Percentiles rank a stretch among this genome's conserved stretches.
phyloP scores from a whole-genome alignment of 176 grass and related monocot species.

The Triticum urartu region DNA sequence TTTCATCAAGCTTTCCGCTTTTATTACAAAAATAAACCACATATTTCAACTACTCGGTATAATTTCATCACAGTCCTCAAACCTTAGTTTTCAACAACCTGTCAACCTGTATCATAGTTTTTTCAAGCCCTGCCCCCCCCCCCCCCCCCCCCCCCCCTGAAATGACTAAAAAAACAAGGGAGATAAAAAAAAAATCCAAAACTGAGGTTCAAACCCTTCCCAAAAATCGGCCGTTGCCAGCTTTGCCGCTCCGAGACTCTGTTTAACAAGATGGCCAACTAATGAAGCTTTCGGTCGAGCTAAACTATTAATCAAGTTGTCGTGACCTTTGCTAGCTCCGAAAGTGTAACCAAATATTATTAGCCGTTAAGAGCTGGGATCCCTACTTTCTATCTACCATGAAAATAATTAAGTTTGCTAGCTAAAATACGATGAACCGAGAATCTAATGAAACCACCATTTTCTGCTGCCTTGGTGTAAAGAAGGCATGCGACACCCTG shows the following conservation, averaged over 20 bases:
- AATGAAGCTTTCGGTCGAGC: not conserved
- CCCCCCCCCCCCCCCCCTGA: too few species aligned
- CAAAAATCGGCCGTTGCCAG: not conserved
- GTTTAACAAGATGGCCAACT: not conserved
- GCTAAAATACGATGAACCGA: not conserved
- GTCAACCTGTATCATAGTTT: too few species aligned
- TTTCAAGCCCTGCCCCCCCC: too few species aligned
- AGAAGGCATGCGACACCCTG: not conserved
- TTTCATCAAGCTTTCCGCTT: too few species aligned
- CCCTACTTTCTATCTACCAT: not conserved
- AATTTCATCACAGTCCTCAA: too few species aligned
- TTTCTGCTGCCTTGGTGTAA: constrained; percentile 11
- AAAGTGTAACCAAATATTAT: not conserved
- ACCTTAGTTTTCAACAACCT: too few species aligned
- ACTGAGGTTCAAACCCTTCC: too few species aligned
- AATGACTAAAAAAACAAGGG: too few species aligned
- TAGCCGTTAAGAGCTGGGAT: not conserved
- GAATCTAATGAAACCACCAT: constrained; percentile 14
- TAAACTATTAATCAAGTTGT: not conserved
- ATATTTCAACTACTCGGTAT: too few species aligned
- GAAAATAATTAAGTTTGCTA: not conserved
- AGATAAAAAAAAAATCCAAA: too few species aligned
- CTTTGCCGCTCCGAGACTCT: not conserved
- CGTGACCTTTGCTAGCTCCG: not conserved
- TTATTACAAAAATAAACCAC: too few species aligned